phyloP scores from a whole-genome alignment of 1,139 yeast genomes.

The Pichia kudriavzevii region DNA sequence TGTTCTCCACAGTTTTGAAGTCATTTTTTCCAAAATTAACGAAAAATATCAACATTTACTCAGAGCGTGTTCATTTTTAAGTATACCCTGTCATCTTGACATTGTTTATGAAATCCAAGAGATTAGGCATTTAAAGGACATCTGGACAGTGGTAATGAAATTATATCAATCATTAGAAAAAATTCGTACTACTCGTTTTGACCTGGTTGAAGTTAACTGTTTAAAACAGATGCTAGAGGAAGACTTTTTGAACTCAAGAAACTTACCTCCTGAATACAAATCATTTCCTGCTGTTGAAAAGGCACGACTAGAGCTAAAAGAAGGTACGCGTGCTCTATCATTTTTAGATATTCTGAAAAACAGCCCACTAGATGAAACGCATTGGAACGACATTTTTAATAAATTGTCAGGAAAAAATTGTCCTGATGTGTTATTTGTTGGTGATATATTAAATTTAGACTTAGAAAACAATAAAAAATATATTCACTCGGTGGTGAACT shows the following conservation, averaged over 20 bases:
- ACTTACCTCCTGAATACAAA: conserved; percentile 52
- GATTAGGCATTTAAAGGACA: conserved; percentile 47
- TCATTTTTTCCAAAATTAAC: conserved; percentile 22
- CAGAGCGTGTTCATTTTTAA: conserved; percentile 38
- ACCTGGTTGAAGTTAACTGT: conserved; percentile 37
- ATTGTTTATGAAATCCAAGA: conserved; percentile 38
- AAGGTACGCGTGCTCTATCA: conserved; percentile 34
- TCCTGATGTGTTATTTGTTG: conserved; percentile 29
- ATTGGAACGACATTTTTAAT: conserved; percentile 54
- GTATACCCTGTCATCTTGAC: conserved; percentile 30
- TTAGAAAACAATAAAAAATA: conserved; percentile 38
- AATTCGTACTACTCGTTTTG: conserved; percentile 45
- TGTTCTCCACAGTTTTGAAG: conserved; percentile 38
- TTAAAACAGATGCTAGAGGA: conserved; percentile 48
- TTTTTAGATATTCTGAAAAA: conserved; percentile 45
- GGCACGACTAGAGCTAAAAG: conserved; percentile 41
- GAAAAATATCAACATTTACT: conserved; percentile 28
- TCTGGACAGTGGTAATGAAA: conserved; percentile 59
- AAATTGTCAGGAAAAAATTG: conserved; percentile 17
- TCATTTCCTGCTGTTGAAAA: conserved; percentile 67
- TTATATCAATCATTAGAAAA: conserved; percentile 35
- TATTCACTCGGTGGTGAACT: conserved; percentile 45
- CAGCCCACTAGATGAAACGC: conserved; percentile 56
- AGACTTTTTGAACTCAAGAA: conserved; percentile 39
- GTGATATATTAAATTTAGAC: conserved; percentile 56